These are phyloP conservation scores for Syzygium grande DNA, from an alignment of 345 rosid species.

Conservation along the genomic window DNA sequence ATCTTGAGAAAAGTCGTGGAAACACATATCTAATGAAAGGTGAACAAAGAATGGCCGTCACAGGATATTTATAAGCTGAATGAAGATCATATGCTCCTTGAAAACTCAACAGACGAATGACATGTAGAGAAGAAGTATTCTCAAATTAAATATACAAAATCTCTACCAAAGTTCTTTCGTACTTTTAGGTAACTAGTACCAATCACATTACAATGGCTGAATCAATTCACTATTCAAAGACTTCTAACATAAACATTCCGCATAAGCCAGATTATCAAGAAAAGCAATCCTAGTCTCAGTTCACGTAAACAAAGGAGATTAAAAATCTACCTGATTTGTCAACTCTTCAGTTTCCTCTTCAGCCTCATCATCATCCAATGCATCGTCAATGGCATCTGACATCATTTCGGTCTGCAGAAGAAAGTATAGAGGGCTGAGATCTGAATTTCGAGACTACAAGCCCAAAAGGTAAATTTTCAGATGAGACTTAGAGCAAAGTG, in stretches of 20 bases:
- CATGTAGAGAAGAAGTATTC: neutral
- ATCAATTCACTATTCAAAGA: neutral
- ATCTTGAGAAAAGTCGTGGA: neutral
- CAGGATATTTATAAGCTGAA: neutral
- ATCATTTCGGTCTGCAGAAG: slow-evolving; percentile 84
- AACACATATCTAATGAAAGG: neutral
- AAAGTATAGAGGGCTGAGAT: slow-evolving; percentile 6
- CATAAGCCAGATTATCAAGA: neutral
- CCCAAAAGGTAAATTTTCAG: neutral
- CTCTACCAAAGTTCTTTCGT: neutral
- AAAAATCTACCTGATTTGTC: slow-evolving; percentile 66
- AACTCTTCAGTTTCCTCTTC: slow-evolving; percentile 94
- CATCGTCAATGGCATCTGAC: slow-evolving; percentile 88
- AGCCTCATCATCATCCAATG: slow-evolving; percentile 85
- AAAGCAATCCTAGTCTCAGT: neutral
- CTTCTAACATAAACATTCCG: neutral
- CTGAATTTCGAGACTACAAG: neutral
- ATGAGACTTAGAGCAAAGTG: neutral
- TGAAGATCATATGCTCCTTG: neutral
- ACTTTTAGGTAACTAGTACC: neutral
- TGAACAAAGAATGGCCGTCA: neutral
- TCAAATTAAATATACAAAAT: neutral
- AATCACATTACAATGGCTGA: neutral
- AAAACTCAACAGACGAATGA: neutral
- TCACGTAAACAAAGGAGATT: neutral